Evolutionary conservation across 768 basidiomycete genomes (phyloP), one percentile per base, ranked within the genome.

Genomic region (Serendipita vermifera): DNA sequence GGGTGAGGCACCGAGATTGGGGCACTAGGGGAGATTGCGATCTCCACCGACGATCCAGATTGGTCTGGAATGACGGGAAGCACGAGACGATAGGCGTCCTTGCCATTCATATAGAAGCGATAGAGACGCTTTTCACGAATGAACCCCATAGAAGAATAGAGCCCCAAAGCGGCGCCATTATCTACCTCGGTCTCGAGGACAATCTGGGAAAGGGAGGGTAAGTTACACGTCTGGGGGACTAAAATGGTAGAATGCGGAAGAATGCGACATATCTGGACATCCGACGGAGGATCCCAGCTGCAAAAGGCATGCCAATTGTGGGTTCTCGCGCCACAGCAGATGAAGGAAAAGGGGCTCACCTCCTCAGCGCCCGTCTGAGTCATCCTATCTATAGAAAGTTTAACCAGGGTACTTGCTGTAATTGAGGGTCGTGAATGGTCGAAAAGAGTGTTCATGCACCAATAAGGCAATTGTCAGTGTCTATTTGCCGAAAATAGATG

Each of bases 171-270:
- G 5, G 90, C 80, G 40, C 73, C 70, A 68, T 98, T 98, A 70
- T 98, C 94, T 66, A 77, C 86, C 69, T 99, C 96, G 3, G 96
- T 98, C 71, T 98, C 96, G 57, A 98, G 82, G 11, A 91, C 82
- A 63, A 97, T 80, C 89, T 97, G 62, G n/a, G 56, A 36, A 22
- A 60, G 15, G 35, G 40, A 33, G 13, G 27, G 4, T 55, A 35
- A 38, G 54, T 31, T 29, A 36, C 56, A 24, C 53, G 61, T 22
- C 17, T 29, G n/a, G 24, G 41, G 55, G 29, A 41, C 17, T 7
- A 56, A 35, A 54, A 33, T 11, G 33, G 51, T 26, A n/a, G 40
- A 53, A 56, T n/a, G 31, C 58, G 43, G 51, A 35, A 11, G 27
- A 38, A 14, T 22, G 27, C 38, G 43, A 35, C 41, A 54, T n/a